These are phyloP conservation scores for Phytopythium boreale DNA, from an alignment of 352 stramenopile species.

Conservation along the genomic window DNA sequence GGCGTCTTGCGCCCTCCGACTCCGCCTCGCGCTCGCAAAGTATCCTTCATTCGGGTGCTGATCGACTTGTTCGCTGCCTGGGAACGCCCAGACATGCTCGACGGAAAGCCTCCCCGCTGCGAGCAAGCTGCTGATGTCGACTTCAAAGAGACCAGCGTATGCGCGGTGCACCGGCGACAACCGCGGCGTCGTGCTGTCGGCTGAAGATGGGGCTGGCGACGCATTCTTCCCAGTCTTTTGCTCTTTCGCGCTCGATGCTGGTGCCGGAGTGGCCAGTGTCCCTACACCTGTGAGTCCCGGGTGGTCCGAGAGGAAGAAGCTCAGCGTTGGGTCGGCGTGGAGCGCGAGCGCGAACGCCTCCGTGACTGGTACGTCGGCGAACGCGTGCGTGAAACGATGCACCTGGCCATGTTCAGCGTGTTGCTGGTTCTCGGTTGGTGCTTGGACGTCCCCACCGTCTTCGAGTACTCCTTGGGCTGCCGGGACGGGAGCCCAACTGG, in stretches of 20 bases:
- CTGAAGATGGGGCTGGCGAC: constrained; percentile 7
- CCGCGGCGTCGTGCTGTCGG: constrained; percentile 6
- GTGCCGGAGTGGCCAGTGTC: constrained; percentile 5
- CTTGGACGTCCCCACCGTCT: constrained; percentile 5
- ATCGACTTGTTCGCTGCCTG: not conserved
- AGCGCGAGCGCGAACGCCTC: constrained; percentile 44
- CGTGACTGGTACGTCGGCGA: constrained; percentile 39
- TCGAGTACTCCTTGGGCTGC: not conserved
- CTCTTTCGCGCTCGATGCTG: constrained; percentile 22
- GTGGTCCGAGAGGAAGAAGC: constrained; percentile 63
- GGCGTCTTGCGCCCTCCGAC: constrained; percentile 3
- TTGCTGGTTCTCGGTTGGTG: constrained; percentile 6
- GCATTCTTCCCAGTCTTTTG: constrained; percentile 17
- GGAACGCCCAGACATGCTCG: constrained; percentile 41
- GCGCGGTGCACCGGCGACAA: constrained; percentile 17
- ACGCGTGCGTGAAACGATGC: constrained; percentile 46
- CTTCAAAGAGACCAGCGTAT: constrained; percentile 51
- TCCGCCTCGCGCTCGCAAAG: not conserved
- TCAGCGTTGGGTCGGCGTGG: constrained; percentile 58
- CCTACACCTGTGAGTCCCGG: constrained; percentile 17
- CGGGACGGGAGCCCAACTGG: not conserved
- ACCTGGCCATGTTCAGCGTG: not conserved
- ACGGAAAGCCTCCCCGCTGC: constrained; percentile 23
- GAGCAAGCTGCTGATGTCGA: constrained; percentile 60
- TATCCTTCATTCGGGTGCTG: constrained; percentile 6